Base-by-base conservation (phyloP, 2,329 filamentous ascomycete species). In the Cytospora mali region DNA sequence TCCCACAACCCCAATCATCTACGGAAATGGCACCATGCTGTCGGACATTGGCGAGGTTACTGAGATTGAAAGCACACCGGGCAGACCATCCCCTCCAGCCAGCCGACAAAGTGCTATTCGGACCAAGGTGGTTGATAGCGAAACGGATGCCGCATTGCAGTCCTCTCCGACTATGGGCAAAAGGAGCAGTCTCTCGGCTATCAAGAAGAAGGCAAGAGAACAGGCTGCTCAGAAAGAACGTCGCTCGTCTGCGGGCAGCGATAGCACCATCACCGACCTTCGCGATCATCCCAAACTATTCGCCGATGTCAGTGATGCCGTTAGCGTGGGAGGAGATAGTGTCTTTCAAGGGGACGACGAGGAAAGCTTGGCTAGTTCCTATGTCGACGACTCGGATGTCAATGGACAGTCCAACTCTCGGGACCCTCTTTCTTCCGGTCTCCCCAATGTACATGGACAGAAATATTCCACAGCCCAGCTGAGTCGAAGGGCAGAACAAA, bases 401-500 rank as follows among this genome's bases (percentile, higher is more conserved):
- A 58, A 33, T 52, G 49, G 21, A 18, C 31, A 55, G 0, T 31
- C 50, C 10, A 55, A 60, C 16, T 49, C 29, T 21, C 46, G 35
- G 29, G 25, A 14, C 3, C 13, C n/a, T 29, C 31, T 61, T 5
- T 21, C 52, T 18, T 39, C 46, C 28, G 49, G 25, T 2, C 52
- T 69, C 64, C 75, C 67, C 29, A 65, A 67, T 46, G 66, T 65
- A 66, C 67, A 83, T 4, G 85, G 87, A 62, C 84, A 90, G 61
- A 81, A 83, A 51, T 86, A 89, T 69, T 91, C 91, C 4, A 91
- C 90, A 55, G 87, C 84, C 18, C 87, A 91, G 27, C 77, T 96
- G 66, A 94, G 92, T 74, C 88, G 89, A 68, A 86, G 92, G 69
- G 93, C 93, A 1, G 93, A 97, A 73, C 83, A 93, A 71, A 97